phyloP scores from a whole-genome alignment of 257 asterid species.

The Dorcoceras hygrometricum region DNA sequence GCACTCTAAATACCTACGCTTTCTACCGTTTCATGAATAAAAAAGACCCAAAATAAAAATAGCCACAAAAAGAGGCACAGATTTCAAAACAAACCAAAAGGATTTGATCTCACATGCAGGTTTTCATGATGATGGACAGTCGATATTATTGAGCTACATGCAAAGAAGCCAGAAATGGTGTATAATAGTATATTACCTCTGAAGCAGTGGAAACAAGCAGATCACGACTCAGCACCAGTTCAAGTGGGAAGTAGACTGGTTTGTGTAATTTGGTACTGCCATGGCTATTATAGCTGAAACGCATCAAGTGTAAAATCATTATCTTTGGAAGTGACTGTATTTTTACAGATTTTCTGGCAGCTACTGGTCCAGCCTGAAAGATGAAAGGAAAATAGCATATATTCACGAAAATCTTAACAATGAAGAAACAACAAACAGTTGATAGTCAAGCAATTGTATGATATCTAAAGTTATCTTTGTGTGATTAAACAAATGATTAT shows the following conservation, averaged over 20 bases:
- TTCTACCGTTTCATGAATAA: too few species aligned
- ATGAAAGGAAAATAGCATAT: conserved; percentile 5
- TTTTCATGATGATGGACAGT: background rate
- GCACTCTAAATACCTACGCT: too few species aligned
- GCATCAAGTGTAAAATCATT: conserved; percentile 85
- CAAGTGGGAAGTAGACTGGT: conserved; percentile 71
- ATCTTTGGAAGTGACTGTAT: conserved; percentile 75
- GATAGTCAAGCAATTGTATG: background rate
- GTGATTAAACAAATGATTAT: background rate
- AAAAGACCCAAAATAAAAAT: too few species aligned
- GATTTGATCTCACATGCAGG: background rate
- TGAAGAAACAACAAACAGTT: background rate
- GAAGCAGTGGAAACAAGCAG: conserved; percentile 58
- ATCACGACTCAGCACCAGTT: conserved; percentile 66
- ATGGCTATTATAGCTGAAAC: conserved; percentile 63
- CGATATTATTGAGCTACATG: conserved; percentile 13
- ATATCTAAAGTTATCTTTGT: background rate
- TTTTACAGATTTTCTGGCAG: conserved; percentile 72
- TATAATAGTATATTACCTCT: conserved; percentile 50
- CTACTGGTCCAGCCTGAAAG: conserved; percentile 61
- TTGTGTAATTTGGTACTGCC: conserved; percentile 92
- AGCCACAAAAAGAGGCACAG: too few species aligned
- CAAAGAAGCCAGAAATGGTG: conserved; percentile 12
- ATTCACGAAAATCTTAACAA: too few species aligned
- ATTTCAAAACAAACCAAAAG: background rate